A percentile compares a stretch with the other conserved stretches of the same genome.
These are phyloP conservation scores for Aspergillus sp. DNA, from an alignment of 2,329 filamentous ascomycete species.

Conservation along the genomic window DNA sequence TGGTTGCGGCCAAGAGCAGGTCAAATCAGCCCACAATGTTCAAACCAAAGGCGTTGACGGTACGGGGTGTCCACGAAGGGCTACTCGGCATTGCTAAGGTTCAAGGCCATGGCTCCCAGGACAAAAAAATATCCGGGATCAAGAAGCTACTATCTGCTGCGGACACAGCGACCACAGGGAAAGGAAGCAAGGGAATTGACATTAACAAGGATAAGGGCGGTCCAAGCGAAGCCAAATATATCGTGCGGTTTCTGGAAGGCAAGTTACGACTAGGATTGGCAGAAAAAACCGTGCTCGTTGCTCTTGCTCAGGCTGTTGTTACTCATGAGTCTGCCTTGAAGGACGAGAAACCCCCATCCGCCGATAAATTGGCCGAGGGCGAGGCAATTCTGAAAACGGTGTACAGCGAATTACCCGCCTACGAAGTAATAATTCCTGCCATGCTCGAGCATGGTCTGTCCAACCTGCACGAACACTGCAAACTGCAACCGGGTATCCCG, in stretches of 20 bases:
- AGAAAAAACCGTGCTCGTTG: conserved; percentile 87
- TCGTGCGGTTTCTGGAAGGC: conserved; percentile 89
- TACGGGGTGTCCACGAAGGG: conserved; percentile 82
- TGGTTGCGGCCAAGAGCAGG: conserved; percentile 93
- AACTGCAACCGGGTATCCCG: conserved; percentile 87
- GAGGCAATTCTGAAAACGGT: conserved; percentile 86
- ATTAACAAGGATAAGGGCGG: conserved; percentile 91
- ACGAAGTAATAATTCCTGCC: conserved; percentile 89
- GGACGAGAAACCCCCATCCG: conserved; percentile 66
- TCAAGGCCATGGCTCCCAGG: conserved; percentile 82
- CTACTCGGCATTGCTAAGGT: conserved; percentile 85
- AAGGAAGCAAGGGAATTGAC: conserved; percentile 66
- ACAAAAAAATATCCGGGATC: conserved; percentile 87
- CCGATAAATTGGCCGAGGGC: conserved; percentile 76
- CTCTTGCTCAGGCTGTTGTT: conserved; percentile 84
- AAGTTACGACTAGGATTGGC: conserved; percentile 90
- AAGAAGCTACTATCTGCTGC: conserved; percentile 95
- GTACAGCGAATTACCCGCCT: conserved; percentile 91
- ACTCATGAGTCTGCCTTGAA: conserved; percentile 75
- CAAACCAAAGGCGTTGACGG: conserved; percentile 87
- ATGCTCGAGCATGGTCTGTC: conserved; percentile 84
- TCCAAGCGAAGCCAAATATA: conserved; percentile 89
- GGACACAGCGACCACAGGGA: conserved; percentile 70
- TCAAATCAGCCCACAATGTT: conserved; percentile 98
- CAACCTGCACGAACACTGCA: conserved; percentile 79